Evolutionary conservation across 1,139 yeast species (phyloP).

Genomic region (Saccharomyces hybrid): DNA sequence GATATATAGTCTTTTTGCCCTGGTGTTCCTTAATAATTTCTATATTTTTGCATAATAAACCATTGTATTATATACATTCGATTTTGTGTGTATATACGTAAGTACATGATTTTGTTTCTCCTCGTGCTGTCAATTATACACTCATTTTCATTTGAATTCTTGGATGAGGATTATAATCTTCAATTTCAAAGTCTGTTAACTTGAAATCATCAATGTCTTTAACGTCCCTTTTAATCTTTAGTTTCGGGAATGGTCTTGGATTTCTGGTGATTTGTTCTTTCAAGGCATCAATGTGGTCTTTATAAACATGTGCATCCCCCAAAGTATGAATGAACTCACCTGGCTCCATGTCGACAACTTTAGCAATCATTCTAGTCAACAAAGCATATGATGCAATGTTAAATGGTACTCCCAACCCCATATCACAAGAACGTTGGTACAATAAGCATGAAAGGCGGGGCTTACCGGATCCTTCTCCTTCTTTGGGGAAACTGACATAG

Average conservation of each 20-base stretch:
- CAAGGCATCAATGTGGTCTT: constrained; percentile 87
- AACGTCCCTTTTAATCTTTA: constrained; percentile 60
- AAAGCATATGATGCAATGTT: constrained; percentile 95
- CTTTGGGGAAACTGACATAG: constrained; percentile 72
- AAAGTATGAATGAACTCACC: constrained; percentile 92
- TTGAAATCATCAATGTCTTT: constrained; percentile 76
- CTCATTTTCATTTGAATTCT: constrained; percentile 84
- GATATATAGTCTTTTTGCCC: constrained; percentile 4
- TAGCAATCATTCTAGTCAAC: constrained; percentile 90
- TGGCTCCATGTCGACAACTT: constrained; percentile 85
- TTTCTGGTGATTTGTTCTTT: constrained; percentile 65
- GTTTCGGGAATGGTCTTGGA: constrained; percentile 75
- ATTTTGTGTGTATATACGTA: background rate
- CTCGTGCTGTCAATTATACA: constrained; percentile 33
- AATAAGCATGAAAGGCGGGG: constrained; percentile 78
- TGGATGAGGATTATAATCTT: constrained; percentile 71
- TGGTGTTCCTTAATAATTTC: constrained; percentile 26
- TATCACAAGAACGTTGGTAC: constrained; percentile 97
- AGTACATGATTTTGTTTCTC: background rate
- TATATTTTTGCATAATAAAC: constrained; percentile 28
- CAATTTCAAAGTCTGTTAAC: constrained; percentile 77
- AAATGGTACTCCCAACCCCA: constrained; percentile 98
- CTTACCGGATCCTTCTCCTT: constrained; percentile 30
- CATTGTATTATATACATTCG: constrained; percentile 2
- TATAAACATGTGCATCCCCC: constrained; percentile 95